Base-by-base conservation (phyloP, 495 filamentous ascomycete species). In the Talaromyces thailandensis region DNA sequence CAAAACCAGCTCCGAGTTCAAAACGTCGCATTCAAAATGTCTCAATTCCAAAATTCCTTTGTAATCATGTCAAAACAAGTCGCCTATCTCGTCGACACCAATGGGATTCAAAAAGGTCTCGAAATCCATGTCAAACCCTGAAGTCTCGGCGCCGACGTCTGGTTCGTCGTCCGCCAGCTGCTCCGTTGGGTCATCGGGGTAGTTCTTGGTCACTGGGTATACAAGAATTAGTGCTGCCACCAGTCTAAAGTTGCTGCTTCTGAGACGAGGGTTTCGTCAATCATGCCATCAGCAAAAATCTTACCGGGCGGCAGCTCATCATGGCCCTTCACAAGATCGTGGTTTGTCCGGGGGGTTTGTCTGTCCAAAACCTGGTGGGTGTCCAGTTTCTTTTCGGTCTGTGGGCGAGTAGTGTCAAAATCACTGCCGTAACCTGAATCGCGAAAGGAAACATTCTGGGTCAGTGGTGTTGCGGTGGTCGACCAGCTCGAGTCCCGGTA, bases 221-320 rank as follows among this genome's bases (percentile, higher is more conserved):
- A 31, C 26, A 53, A 4, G 16, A 25, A 51, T 61, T 48, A 61
- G 43, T 61, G 21, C 29, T 48, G 28, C 59, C 59, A 61, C 59
- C 59, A 61, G 29, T n/a, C 25, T n/a, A 61, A 18, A 18, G 28
- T 24, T 23, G 28, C 50, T 48, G 59, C 59, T 51, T 61, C 45
- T 18, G 50, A 43, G 43, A 61, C 21, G 43, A 35, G 18, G 21
- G 28, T 31, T 18, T 61, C 26, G 43, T 18, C 29, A 48, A 61
- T 25, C 37, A 52, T 61, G 23, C 50, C n/a, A n/a, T 52, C 43
- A 31, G 37, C 45, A 61, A 61, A 61, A 23, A 52, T 61, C 59
- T 51, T 61, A 31, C 59, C 59, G 3, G 40, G 59, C 23, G 25
- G 40, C 25, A 51, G 23, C 43, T 51, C 45, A 52, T 29, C 25